Conservation (phyloP, 176 grass and related monocot genomes). For the Rhynchospora pubera region DNA sequence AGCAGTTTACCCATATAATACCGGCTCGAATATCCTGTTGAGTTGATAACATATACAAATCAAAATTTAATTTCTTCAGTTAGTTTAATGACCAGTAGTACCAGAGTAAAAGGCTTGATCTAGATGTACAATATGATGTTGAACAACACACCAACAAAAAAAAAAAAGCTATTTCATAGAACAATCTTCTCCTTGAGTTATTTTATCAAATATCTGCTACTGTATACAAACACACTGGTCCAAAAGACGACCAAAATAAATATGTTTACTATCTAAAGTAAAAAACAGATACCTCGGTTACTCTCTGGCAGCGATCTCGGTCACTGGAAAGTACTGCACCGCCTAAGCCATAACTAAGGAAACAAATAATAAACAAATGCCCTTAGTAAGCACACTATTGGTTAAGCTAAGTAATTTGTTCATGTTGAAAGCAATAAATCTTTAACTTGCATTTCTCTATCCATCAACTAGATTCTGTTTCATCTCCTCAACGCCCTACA, state of each 20-base stretch:
- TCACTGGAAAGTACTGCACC: conserved; percentile 82
- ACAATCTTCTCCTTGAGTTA: not conserved
- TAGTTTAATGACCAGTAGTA: not conserved
- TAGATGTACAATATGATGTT: not conserved
- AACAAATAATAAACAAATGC: not conserved
- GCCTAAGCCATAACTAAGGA: conserved; percentile 69
- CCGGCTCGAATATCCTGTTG: conserved; percentile 64
- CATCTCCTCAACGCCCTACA: too few species aligned
- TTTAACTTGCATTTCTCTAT: not conserved
- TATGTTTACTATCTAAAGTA: not conserved
- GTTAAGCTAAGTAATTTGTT: not conserved
- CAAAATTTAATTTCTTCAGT: not conserved
- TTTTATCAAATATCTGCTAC: not conserved
- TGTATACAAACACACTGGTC: not conserved
- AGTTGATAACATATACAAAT: not conserved
- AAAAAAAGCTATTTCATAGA: not conserved
- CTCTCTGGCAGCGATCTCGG: conserved; percentile 58
- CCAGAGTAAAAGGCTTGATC: not conserved
- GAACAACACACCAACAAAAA: not conserved
- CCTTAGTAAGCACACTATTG: not conserved
- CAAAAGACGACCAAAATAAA: not conserved
- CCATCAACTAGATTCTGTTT: not conserved
- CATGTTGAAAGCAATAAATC: not conserved
- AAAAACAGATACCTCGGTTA: conserved; percentile 69
- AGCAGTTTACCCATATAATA: conserved; percentile 87